These are phyloP conservation scores for Hypoxylon sp. DNA, from an alignment of 2,329 filamentous ascomycete genomes.

Conservation along the genomic window DNA sequence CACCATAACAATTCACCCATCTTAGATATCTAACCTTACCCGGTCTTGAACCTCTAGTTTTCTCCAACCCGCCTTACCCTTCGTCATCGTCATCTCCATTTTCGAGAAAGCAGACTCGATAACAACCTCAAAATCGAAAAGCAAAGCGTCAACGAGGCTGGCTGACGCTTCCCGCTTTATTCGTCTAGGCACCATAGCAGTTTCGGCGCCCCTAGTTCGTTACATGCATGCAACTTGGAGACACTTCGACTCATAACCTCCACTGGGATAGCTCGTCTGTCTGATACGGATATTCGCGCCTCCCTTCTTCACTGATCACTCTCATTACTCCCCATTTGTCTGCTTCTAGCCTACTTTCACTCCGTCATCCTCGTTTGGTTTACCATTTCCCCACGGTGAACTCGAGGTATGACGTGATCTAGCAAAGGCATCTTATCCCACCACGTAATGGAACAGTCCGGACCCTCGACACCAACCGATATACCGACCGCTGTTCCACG, in stretches of 20 bases:
- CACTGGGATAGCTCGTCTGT: conserved; percentile 11
- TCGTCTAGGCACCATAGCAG: conserved; percentile 17
- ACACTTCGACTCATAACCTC: conserved; percentile 22
- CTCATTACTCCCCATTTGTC: conserved; percentile 21
- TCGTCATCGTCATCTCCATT: conserved; percentile 7
- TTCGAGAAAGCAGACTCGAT: background rate
- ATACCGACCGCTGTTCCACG: conserved; percentile 47
- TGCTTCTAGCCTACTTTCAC: conserved; percentile 38
- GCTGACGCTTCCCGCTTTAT: conserved; percentile 16
- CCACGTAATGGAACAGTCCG: conserved; percentile 66
- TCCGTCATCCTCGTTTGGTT: conserved; percentile 49
- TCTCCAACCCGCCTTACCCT: background rate
- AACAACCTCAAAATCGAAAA: conserved; percentile 5
- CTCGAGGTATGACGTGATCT: conserved; percentile 55
- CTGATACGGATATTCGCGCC: conserved; percentile 26
- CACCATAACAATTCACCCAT: conserved; percentile 3
- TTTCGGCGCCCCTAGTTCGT: conserved; percentile 8
- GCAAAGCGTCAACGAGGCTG: conserved; percentile 2
- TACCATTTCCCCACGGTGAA: conserved; percentile 45
- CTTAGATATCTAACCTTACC: conserved; percentile 19
- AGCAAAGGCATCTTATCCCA: conserved; percentile 51
- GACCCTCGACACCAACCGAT: conserved; percentile 45
- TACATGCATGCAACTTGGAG: conserved; percentile 18
- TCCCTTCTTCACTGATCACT: conserved; percentile 20
- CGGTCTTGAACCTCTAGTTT: background rate